phyloP scores from a whole-genome alignment of 805 yeast species.

The Barnettozyma vustinii region DNA sequence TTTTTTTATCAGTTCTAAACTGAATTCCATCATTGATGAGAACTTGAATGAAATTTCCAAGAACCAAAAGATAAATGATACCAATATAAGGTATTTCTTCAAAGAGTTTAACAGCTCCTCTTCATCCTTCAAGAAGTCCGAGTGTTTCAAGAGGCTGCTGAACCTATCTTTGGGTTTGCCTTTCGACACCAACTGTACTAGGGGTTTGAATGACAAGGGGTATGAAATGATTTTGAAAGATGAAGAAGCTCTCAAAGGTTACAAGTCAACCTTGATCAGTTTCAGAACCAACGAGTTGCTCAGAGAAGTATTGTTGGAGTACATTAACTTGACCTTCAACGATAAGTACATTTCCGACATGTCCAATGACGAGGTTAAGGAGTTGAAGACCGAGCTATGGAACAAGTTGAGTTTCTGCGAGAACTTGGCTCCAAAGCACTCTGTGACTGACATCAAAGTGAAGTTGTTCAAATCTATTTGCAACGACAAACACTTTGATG shows the following conservation, averaged over 20 bases:
- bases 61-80: constrained; percentile 18
- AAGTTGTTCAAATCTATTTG: constrained; percentile 26
- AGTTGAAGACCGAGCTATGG: constrained; percentile 24
- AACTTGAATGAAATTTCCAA: constrained; percentile 19
- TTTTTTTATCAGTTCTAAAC: constrained; percentile 8
- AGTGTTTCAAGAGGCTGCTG: constrained; percentile 22
- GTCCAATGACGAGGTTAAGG: constrained; percentile 21
- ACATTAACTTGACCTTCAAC: constrained; percentile 23
- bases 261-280: constrained; percentile 20
- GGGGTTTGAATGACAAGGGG: constrained; percentile 23
- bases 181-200: constrained; percentile 18
- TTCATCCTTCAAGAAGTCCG: constrained; percentile 12
- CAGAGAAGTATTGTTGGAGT: constrained; percentile 23
- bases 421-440: constrained; percentile 21
- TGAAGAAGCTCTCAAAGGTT: constrained; percentile 18
- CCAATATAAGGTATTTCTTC: constrained; percentile 21
- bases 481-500: constrained; percentile 24
- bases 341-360: constrained; percentile 9
- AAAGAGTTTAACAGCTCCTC: constrained; percentile 19
- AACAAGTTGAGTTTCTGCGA: constrained; percentile 21
- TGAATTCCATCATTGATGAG: constrained; percentile 12
- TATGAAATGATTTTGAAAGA: constrained; percentile 22
- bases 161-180: constrained; percentile 18
- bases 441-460: constrained; percentile 24
- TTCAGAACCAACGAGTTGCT: constrained; percentile 28